Evolutionary conservation across 495 filamentous ascomycete genomes (phyloP).

Genomic region (Penicillium simplicissimum): DNA sequence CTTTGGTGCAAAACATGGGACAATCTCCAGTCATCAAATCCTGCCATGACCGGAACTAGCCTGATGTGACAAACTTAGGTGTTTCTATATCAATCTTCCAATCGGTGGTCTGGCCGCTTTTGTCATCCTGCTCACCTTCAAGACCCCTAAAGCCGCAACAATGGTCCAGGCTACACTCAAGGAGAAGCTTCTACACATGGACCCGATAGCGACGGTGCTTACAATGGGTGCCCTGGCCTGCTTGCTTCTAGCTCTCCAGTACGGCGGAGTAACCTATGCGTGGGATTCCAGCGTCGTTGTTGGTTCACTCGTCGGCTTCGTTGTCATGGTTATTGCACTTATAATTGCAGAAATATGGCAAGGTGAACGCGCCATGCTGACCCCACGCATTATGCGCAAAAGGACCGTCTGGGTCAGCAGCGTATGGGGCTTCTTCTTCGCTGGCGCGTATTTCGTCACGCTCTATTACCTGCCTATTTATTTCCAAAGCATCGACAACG

Average conservation of each 20-base stretch:
- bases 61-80: constrained; percentile 36
- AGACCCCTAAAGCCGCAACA: constrained; percentile 13
- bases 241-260: constrained; percentile 65
- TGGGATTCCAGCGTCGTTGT: constrained; percentile 52
- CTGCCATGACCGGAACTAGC: background rate
- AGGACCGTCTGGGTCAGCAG: constrained; percentile 2
- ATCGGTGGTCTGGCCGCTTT: constrained; percentile 26
- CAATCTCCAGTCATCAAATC: background rate
- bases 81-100: constrained; percentile 67
- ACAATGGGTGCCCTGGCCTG: constrained; percentile 56
- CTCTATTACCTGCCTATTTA: constrained; percentile 66
- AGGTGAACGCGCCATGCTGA: constrained; percentile 34
- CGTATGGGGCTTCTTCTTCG: constrained; percentile 37
- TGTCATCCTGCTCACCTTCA: constrained; percentile 26
- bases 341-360: constrained; percentile 32
- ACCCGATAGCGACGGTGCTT: constrained; percentile 52
- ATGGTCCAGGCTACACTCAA: constrained; percentile 17
- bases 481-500: constrained; percentile 55
- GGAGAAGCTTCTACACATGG: constrained; percentile 37
- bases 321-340: constrained; percentile 28
- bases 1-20: background rate
- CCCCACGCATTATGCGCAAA: constrained; percentile 38
- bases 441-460: constrained; percentile 46
- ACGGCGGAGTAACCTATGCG: constrained; percentile 55
- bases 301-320: constrained; percentile 46